A percentile compares a stretch with the other conserved stretches of the same genome.
Conservation (phyloP, 2,329 filamentous ascomycete species). For the Paecilomyces formosus region DNA sequence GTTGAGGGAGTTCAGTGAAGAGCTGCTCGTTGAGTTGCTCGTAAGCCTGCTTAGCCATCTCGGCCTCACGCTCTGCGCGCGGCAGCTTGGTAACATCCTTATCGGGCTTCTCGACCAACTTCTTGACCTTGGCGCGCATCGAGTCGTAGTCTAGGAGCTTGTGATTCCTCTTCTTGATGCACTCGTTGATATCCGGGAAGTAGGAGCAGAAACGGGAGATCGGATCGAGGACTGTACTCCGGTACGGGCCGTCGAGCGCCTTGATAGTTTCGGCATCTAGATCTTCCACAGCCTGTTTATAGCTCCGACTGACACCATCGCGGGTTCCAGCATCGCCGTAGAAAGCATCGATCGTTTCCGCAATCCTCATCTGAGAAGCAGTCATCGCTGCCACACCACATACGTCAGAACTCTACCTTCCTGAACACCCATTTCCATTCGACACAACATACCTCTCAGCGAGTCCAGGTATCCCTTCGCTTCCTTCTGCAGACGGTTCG, state of each 20-base stretch:
- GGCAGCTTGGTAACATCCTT: conserved; percentile 97
- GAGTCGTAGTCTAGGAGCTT: conserved; percentile 98
- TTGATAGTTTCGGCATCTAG: conserved; percentile 98
- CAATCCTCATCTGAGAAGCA: conserved; percentile 97
- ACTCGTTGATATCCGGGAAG: conserved; percentile 98
- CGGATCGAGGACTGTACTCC: conserved; percentile 89
- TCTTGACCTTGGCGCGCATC: conserved; percentile 92
- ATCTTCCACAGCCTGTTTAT: conserved; percentile 97
- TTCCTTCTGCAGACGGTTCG: conserved; percentile 88
- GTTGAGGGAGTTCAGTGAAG: conserved; percentile 82
- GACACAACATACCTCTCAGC: conserved; percentile 60
- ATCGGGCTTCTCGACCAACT: conserved; percentile 94
- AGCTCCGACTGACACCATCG: conserved; percentile 91
- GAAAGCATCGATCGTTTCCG: conserved; percentile 98
- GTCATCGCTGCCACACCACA: conserved; percentile 72
- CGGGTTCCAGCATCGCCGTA: conserved; percentile 93
- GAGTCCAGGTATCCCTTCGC: conserved; percentile 97
- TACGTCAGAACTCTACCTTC: background rate
- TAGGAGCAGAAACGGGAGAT: conserved; percentile 96
- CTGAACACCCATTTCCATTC: background rate
- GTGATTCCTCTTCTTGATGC: conserved; percentile 98
- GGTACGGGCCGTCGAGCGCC: conserved; percentile 90
- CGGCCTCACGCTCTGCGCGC: conserved; percentile 89
- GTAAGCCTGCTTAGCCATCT: conserved; percentile 87
- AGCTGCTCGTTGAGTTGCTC: conserved; percentile 97